phyloP scores from a whole-genome alignment of 2,329 filamentous ascomycete genomes.

The Aquanectria penicillioides region DNA sequence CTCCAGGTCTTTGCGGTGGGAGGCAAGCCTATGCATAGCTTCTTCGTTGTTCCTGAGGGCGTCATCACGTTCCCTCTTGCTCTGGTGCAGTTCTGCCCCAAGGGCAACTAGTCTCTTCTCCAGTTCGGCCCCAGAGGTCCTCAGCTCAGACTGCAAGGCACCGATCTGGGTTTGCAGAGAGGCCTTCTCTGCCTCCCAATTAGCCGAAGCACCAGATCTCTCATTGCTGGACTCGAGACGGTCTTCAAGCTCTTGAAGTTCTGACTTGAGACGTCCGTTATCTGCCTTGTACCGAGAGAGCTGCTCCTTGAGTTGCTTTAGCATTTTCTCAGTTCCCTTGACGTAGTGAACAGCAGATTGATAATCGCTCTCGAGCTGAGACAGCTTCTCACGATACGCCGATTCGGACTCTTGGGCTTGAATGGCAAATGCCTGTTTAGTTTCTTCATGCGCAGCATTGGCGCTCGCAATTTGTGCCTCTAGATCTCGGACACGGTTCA shows the following conservation, averaged over 20 bases:
- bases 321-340: conserved; percentile 98
- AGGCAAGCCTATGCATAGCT: conserved; percentile 65
- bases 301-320: conserved; percentile 98
- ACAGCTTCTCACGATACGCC: conserved; percentile 90
- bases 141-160: conserved; percentile 74
- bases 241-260: conserved; percentile 76
- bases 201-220: conserved; percentile 57
- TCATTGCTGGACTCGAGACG: conserved; percentile 52
- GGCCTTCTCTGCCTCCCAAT: conserved; percentile 81
- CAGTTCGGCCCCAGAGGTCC: conserved; percentile 71
- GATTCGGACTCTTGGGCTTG: conserved; percentile 89
- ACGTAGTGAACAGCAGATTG: conserved; percentile 98
- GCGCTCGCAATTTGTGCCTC: conserved; percentile 87
- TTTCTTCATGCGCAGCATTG: conserved; percentile 84
- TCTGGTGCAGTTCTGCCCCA: conserved; percentile 73
- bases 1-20: conserved; percentile 75
- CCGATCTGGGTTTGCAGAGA: conserved; percentile 75
- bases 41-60: conserved; percentile 67
- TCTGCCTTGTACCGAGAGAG: conserved; percentile 90
- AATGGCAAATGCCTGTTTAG: conserved; percentile 78
- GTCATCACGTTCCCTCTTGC: conserved; percentile 75
- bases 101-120: conserved; percentile 77
- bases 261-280: conserved; percentile 82
- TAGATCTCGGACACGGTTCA: conserved; percentile 81
- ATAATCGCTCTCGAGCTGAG: conserved; percentile 95